Evolutionary conservation across 441 rosid genomes (phyloP), one percentile per base, ranked within the genome.

Genomic region (Gossypium gossypioides): DNA sequence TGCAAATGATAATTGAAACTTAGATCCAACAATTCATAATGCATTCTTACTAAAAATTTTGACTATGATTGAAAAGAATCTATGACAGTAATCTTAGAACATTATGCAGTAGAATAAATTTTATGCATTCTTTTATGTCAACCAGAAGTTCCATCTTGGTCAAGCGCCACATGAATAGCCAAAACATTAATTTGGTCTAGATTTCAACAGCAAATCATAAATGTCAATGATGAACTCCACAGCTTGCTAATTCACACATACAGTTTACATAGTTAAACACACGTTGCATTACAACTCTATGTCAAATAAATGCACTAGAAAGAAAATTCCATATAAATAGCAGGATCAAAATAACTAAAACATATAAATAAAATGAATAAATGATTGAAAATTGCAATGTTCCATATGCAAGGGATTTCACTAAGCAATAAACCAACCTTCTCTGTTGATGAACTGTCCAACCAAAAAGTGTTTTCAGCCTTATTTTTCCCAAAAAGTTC

Each of bases 401-500:
- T 67, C 52, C 13, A 60, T 56, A 21, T 27, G 51, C 37, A 74
- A 68, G 58, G 10, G 67, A 65, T 15, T 60, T 52, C 19, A 13
- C 25, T 68, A 15, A 66, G 50, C n/a, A 56, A 32, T 57, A 42
- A 64, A 78, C 73, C 7, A 55, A 95, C 97, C 97, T 89, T 92
- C 79, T 95, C 97, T 68, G 71, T 83, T 29, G 96, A 95, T 72
- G 99, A 89, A 80, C 97, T 95, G 80, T 92, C 99, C 83, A 95
- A 80, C 99, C 99, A 95, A 82, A 95, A 95, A 13, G 97, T 81
- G 79, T 88, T 88, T 72, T 83, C 84, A 34, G 90, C 95, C 71
- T 67, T 75, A 25, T 58, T 70, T 66, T 74, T 78, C 22, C 95
- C 87, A 78, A 86, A 89, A 70, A 92, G 80, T 79, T 89, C 72